Evolutionary conservation across 1,139 yeast genomes (phyloP), one percentile per base, ranked within the genome.

Genomic region (Blastobotrys raffinosifermentans): DNA sequence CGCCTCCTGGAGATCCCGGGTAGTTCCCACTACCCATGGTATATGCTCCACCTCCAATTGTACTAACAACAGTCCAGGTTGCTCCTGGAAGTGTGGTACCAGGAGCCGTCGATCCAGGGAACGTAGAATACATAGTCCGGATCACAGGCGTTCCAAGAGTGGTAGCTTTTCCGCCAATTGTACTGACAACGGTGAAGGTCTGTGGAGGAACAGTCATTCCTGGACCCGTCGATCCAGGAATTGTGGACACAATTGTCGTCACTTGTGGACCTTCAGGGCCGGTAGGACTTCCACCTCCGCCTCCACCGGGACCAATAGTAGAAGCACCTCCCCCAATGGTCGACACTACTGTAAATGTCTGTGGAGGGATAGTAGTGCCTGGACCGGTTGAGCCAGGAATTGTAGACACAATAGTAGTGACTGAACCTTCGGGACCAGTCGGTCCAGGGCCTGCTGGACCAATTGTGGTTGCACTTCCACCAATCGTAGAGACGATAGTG

Each of bases 81-180:
- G 46, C 38, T 8, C 46, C 47, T 9, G 48, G 40, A 14, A 35
- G 32, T 5, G 44, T 35, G 11, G 40, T 35, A 9, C 47, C 48
- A 10, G 48, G 40, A 13, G 31, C 35, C 6, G 44, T 36, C 10
- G 41, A 34, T 5, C 43, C 44, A 29, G 39, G 26, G 14, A 37
- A 37, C 10, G 40, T 38, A 8, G 48, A 6, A 13, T 6, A 6
- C 6, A 25, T n/a, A n/a, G 27, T 25, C 15, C 14, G 7, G 7
- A 25, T n/a, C n/a, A n/a, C n/a, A n/a, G n/a, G n/a, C n/a, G n/a
- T n/a, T n/a, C n/a, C n/a, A n/a, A n/a, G n/a, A n/a, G n/a, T n/a
- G n/a, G n/a, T n/a, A n/a, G n/a, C n/a, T n/a, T n/a, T n/a, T 18
- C 27, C 27, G 15, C 15, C 15, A 25, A 25, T 25, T 10, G 27